A percentile compares a stretch with the other conserved stretches of the same genome.
Conservation (phyloP, 371 early-diverging fungal genomes). For the Circinella umbellata region DNA sequence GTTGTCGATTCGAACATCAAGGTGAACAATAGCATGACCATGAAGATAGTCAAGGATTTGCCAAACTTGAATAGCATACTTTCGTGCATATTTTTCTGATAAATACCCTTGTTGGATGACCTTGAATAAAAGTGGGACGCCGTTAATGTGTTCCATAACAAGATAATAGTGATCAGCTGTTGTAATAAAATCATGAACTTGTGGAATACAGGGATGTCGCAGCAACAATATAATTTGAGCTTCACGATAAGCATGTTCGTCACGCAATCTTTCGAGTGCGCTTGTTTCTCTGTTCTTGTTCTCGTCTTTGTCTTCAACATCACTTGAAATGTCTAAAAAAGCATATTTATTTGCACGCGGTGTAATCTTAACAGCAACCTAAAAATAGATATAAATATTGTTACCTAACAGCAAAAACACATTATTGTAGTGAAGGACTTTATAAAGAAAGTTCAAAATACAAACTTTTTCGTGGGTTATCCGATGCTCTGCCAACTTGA, state of each 20-base stretch:
- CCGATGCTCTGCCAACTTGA: neutral
- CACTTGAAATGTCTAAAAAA: neutral
- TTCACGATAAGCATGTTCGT: slow-evolving; percentile 1
- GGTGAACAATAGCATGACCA: slow-evolving; percentile 6
- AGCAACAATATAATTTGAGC: neutral
- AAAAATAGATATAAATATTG: no score
- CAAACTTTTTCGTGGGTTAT: neutral
- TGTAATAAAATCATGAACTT: neutral
- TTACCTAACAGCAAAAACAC: no score
- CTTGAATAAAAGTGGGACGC: neutral
- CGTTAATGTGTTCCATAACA: slow-evolving; percentile 2
- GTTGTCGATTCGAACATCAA: neutral
- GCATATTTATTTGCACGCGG: slow-evolving; percentile 5
- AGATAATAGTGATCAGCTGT: neutral
- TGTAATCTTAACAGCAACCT: slow-evolving; percentile 5
- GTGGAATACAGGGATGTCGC: neutral
- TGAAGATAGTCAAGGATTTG: neutral
- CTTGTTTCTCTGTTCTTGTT: neutral
- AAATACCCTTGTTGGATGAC: neutral
- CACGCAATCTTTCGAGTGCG: neutral
- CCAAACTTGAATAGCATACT: neutral
- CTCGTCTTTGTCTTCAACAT: neutral
- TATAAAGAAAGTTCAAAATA: neutral
- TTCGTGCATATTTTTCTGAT: neutral
- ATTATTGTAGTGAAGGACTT: neutral